Conservation (phyloP, 805 yeast genomes). For the Schwanniomyces yamadae region DNA sequence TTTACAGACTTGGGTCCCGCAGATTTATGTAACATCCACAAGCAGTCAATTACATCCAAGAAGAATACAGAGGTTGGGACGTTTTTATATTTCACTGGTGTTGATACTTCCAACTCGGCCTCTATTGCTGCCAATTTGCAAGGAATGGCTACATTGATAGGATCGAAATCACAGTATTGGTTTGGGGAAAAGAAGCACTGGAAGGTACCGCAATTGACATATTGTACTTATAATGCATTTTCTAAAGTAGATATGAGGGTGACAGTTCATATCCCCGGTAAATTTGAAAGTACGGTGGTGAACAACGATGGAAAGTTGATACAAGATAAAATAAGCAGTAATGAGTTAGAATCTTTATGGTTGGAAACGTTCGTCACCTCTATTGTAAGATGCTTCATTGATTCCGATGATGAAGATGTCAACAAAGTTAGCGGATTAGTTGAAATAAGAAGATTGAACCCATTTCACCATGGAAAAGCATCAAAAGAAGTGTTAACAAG, state of each 20-base stretch:
- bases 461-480: conserved; percentile 51
- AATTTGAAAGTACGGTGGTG: conserved; percentile 55
- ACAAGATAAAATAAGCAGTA: conserved; percentile 46
- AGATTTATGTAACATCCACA: conserved; percentile 55
- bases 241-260: conserved; percentile 69
- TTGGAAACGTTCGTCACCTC: conserved; percentile 62
- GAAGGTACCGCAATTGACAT: conserved; percentile 70
- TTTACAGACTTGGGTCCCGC: conserved; percentile 74
- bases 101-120: conserved; percentile 73
- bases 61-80: conserved; percentile 59
- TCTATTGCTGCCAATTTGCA: conserved; percentile 75
- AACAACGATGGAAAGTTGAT: conserved; percentile 53
- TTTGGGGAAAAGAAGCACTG: conserved; percentile 71
- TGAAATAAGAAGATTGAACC: conserved; percentile 81
- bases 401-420: conserved; percentile 67
- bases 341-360: conserved; percentile 55
- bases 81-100: conserved; percentile 70
- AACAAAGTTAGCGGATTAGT: conserved; percentile 59
- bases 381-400: conserved; percentile 69
- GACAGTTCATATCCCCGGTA: conserved; percentile 73
- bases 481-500: conserved; percentile 40
- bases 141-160: conserved; percentile 61
- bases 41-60: conserved; percentile 40
- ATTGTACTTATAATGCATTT: conserved; percentile 62
- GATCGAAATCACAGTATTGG: conserved; percentile 66